Evolutionary conservation across 768 basidiomycete species (phyloP).

Genomic region (Tulasnella sp.): DNA sequence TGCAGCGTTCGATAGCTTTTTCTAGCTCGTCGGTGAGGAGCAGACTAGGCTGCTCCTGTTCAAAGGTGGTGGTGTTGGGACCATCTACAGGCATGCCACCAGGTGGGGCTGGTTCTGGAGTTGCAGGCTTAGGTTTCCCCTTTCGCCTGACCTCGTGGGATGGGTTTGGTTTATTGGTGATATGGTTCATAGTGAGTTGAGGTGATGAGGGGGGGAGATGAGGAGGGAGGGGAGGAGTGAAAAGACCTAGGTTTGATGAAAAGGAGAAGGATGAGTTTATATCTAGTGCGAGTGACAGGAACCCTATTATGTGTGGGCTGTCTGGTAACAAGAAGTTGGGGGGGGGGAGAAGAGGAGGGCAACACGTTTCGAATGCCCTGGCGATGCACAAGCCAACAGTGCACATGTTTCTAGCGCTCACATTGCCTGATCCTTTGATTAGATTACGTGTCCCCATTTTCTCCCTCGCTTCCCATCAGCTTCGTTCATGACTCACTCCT

Average conservation of each 20-base stretch:
- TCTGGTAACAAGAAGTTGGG: background rate
- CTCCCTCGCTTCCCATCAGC: background rate
- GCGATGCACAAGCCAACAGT: background rate
- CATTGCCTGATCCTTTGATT: background rate
- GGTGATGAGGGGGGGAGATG: background rate
- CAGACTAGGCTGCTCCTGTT: slow-evolving; percentile 36
- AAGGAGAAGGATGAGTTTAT: background rate
- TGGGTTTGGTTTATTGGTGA: background rate
- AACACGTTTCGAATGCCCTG: background rate
- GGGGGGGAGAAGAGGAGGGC: background rate
- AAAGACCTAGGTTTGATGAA: background rate
- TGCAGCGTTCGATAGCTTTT: slow-evolving; percentile 47
- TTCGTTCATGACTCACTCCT: background rate
- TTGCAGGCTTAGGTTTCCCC: background rate
- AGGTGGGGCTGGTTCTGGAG: background rate
- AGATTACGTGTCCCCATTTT: background rate
- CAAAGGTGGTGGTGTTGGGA: background rate
- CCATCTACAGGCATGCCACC: slow-evolving; percentile 3
- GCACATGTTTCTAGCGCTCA: background rate
- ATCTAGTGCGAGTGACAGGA: background rate
- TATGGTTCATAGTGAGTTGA: background rate
- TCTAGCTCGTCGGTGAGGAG: slow-evolving; percentile 46
- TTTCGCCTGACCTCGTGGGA: slow-evolving; percentile 4
- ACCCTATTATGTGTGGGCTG: background rate
- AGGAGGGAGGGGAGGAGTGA: background rate